These are phyloP conservation scores for Fusarium marasasianum DNA, from an alignment of 2,329 filamentous ascomycete species.

Conservation along the genomic window DNA sequence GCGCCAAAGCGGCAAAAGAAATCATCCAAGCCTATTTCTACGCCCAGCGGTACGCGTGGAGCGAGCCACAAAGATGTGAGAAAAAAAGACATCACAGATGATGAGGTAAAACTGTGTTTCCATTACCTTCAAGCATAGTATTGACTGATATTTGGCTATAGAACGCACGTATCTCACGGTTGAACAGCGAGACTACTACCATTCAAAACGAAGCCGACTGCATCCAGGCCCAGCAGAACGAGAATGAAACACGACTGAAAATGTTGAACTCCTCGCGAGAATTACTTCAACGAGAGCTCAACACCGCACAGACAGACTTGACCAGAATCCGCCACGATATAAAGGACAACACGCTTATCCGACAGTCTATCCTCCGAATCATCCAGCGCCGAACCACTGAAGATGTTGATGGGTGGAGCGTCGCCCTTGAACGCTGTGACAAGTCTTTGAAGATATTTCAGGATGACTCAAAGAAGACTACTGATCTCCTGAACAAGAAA, in stretches of 20 bases:
- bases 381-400: background rate
- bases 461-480: background rate
- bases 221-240: background rate
- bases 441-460: background rate
- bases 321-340: background rate
- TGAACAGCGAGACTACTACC: background rate
- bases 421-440: background rate
- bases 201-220: background rate
- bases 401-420: background rate
- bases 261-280: background rate
- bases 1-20: background rate
- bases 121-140: background rate
- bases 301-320: background rate
- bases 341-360: background rate
- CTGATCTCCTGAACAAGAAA: background rate
- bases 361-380: background rate
- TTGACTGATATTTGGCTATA: background rate
- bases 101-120: background rate
- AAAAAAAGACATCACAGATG: accelerated
- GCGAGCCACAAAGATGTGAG: background rate
- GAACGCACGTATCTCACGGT: background rate
- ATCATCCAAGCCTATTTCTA: background rate
- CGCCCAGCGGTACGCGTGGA: too few relatives aligned
- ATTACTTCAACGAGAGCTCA: background rate
- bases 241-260: background rate